phyloP scores from a whole-genome alignment of 441 rosid genomes.

The Populus hybrid region DNA sequence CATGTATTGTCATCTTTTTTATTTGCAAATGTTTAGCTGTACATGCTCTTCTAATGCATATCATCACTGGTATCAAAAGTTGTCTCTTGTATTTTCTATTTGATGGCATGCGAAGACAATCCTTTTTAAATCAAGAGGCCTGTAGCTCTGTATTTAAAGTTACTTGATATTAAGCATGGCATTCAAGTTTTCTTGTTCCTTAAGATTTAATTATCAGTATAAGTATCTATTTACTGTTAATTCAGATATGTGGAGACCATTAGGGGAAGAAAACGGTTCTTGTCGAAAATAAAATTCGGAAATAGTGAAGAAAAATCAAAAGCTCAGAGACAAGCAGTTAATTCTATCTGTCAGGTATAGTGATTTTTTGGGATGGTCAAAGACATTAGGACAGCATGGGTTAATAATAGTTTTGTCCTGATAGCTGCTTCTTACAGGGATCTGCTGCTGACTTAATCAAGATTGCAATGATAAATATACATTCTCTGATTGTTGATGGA shows the following conservation, averaged over 20 bases:
- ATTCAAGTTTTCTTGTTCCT: not conserved
- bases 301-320: constrained; percentile 73
- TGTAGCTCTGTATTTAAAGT: not conserved
- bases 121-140: not conserved
- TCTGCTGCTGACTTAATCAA: constrained; percentile 98
- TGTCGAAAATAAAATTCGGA: constrained; percentile 92
- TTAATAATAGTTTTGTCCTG: constrained; percentile 10
- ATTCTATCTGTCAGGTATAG: constrained; percentile 93
- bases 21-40: not conserved
- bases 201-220: not conserved
- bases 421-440: constrained; percentile 43
- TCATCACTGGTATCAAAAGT: not conserved
- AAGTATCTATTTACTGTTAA: constrained; percentile 16
- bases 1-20: not conserved
- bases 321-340: constrained; percentile 99
- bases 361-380: constrained; percentile 6
- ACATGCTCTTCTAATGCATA: not conserved
- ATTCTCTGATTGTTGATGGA: constrained; percentile 53
- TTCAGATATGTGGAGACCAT: constrained; percentile 87
- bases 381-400: not conserved
- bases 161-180: not conserved
- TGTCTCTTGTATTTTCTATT: not conserved
- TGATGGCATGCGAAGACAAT: not conserved
- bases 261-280: constrained; percentile 87
- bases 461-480: constrained; percentile 85